Percentiles rank a stretch among this genome's conserved stretches.
phyloP scores from a whole-genome alignment of 2,329 filamentous ascomycete species.

The Penicillium sp. region DNA sequence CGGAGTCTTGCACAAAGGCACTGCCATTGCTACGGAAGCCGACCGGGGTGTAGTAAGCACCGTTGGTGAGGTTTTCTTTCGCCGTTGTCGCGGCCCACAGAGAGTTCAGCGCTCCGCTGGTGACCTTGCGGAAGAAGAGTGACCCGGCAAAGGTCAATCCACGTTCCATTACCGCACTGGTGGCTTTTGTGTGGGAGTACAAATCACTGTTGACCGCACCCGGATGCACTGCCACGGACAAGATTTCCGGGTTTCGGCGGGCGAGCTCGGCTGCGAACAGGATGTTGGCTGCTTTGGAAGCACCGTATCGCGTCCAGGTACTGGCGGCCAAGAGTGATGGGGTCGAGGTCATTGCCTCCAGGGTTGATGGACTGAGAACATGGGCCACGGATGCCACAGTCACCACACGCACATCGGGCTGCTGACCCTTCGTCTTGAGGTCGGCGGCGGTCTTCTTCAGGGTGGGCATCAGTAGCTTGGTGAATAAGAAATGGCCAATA shows the following conservation, averaged over 20 bases:
- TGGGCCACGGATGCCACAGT: constrained; percentile 35
- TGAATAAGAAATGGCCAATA: constrained; percentile 43
- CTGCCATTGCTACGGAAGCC: constrained; percentile 29
- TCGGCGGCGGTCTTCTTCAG: constrained; percentile 31
- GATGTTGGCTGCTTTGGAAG: constrained; percentile 48
- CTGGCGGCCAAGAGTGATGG: constrained; percentile 28
- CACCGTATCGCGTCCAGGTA: constrained; percentile 45
- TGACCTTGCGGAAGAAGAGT: constrained; percentile 27
- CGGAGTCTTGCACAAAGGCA: constrained; percentile 26
- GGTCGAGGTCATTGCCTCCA: constrained; percentile 36
- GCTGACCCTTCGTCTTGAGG: constrained; percentile 26
- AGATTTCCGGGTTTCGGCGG: constrained; percentile 29
- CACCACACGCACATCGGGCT: constrained; percentile 27
- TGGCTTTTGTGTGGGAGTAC: constrained; percentile 29
- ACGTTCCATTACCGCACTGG: constrained; percentile 20
- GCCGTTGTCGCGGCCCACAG: constrained; percentile 36
- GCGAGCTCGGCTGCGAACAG: constrained; percentile 40
- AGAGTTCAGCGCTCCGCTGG: constrained; percentile 37
- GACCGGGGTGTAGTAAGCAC: constrained; percentile 40
- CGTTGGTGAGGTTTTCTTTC: constrained; percentile 30
- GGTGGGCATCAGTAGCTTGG: constrained; percentile 39
- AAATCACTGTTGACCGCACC: constrained; percentile 41
- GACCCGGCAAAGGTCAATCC: constrained; percentile 15
- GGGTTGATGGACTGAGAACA: constrained; percentile 26
- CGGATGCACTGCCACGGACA: constrained; percentile 46